These are phyloP conservation scores for Linnemannia elongata DNA, from an alignment of 192 early-diverging fungal genomes.

Conservation along the genomic window DNA sequence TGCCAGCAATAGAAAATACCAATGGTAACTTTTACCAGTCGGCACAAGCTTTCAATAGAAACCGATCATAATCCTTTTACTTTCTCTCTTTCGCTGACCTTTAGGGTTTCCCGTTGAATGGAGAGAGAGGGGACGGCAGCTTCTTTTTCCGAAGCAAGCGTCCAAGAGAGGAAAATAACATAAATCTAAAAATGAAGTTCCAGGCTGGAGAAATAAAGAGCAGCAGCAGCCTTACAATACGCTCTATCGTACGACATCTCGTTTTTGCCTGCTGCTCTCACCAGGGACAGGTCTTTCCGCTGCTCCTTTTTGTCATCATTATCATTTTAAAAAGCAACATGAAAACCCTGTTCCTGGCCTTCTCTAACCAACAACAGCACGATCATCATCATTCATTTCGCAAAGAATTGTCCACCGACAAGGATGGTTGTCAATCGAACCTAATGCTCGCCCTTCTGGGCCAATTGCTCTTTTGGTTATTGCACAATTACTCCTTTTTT, in stretches of 20 bases:
- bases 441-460: not conserved
- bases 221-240: not conserved
- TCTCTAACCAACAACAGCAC: not conserved
- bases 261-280: not conserved
- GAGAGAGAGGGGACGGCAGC: constrained; percentile 4
- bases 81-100: not conserved
- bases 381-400: not conserved
- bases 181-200: not conserved
- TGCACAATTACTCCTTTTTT: not conserved
- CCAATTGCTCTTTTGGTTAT: not conserved
- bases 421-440: not conserved
- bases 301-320: not conserved
- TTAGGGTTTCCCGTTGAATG: constrained; percentile 1
- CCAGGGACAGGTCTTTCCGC: not conserved
- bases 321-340: not conserved
- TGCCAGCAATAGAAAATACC: not conserved
- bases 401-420: too few species aligned
- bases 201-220: not conserved
- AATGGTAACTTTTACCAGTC: not conserved
- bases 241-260: not conserved
- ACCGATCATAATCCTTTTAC: not conserved
- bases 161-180: not conserved
- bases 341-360: not conserved
- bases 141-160: constrained; percentile 28
- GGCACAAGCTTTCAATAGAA: not conserved